Percentiles rank a stretch among this genome's conserved stretches.
phyloP scores from a whole-genome alignment of 257 asterid genomes.

The Leptodermis oblonga region DNA sequence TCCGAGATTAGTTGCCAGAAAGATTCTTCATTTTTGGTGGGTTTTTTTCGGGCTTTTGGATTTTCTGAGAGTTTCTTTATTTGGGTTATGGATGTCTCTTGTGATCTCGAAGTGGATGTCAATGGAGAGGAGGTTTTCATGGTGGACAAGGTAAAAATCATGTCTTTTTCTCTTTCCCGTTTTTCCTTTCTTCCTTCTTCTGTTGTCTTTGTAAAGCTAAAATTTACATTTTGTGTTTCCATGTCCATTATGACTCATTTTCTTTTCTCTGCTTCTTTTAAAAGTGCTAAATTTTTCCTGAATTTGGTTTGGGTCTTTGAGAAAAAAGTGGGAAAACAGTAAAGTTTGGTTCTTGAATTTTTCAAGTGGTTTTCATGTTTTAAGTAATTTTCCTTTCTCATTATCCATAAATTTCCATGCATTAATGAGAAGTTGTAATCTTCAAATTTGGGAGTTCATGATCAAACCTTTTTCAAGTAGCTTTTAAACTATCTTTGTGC shows the following conservation, averaged over 20 bases:
- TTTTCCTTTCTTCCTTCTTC: constrained; percentile 11
- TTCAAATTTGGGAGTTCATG: constrained; percentile 9
- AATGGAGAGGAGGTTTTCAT: constrained; percentile 81
- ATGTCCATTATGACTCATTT: constrained; percentile 16
- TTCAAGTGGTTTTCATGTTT: not conserved
- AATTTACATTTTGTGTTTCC: constrained; percentile 16
- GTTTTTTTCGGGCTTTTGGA: constrained; percentile 5
- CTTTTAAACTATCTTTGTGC: constrained; percentile 5
- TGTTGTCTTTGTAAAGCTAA: constrained; percentile 10
- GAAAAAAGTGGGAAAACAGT: not conserved
- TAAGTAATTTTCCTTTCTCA: not conserved
- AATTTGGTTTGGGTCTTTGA: not conserved
- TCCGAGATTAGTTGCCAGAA: constrained; percentile 26
- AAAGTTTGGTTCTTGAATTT: not conserved
- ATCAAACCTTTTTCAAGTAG: not conserved
- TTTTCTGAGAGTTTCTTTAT: constrained; percentile 13
- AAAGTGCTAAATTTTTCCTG: too few relatives aligned
- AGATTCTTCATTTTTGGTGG: constrained; percentile 43
- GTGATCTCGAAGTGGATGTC: constrained; percentile 80
- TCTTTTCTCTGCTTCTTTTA: not conserved
- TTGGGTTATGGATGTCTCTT: constrained; percentile 52
- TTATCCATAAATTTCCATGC: constrained; percentile 8
- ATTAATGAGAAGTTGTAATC: constrained; percentile 8
- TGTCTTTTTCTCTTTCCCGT: not conserved
- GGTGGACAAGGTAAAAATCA: constrained; percentile 55